Base-by-base conservation (phyloP, 2,329 filamentous ascomycete genomes). In the Aspergillus calidoustus region DNA sequence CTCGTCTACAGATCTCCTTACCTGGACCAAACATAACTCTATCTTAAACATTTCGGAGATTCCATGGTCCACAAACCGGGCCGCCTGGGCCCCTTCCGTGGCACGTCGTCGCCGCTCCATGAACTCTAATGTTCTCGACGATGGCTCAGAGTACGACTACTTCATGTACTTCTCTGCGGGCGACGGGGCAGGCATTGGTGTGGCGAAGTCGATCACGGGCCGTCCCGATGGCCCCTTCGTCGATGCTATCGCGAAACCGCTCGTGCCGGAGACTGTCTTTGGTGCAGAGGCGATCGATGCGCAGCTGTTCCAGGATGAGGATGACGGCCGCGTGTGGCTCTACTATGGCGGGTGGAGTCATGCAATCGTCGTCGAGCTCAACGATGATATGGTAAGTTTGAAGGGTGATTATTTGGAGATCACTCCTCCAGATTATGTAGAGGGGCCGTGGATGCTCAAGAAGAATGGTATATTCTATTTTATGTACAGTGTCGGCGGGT, bases 131-230 rank as follows among this genome's bases (percentile, higher is more conserved):
- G 13, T 15, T 7, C 25, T 31, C 11, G 55, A 44, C 7, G 22
- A 22, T 8, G 30, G 49, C n/a, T 17, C 25, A 13, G 43, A 59
- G 15, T 61, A 63, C 19, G 79, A 76, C 46, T 84, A 83, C 68
- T 83, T 79, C 65, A 74, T 84, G 57, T 84, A 84, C 69, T 84
- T 83, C 64, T 80, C 75, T 48, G 82, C 81, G 41, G 83, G 83
- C 44, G 82, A 83, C 57, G 69, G 79, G 1, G 79, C 77, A 6
- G 80, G 80, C 3, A 80, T 82, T 17, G 80, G 80, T 3, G 80
- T 81, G 0, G 80, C 74, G 0, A 71, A 74, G 4, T 74, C 79
- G 0, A 70, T 73, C 15, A 63, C 63, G 0, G 60, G 70, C 1
- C 17, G 60, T 3, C 75, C 80, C 0, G 71, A 74, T 34, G 80